Evolutionary conservation across 768 basidiomycete species (phyloP), one percentile per base, ranked within the genome.

Genomic region (Lactifluus piperatus): DNA sequence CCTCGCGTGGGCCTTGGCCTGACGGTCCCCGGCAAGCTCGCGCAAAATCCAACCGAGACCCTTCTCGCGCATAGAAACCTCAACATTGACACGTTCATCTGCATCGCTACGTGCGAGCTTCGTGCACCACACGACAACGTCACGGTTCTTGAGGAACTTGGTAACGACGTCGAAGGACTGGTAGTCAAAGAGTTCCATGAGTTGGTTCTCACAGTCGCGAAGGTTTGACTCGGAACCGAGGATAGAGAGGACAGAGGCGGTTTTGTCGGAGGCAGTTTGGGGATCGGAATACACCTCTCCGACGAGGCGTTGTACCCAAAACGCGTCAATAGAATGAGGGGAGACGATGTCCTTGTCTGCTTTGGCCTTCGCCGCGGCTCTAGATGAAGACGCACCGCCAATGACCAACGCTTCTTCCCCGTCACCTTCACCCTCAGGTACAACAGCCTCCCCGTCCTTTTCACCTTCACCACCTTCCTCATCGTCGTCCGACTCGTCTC

Each of bases 21-120:
- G 83, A 4, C 91, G 77, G 66, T 91, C 93, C 3, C 94, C 93
- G 4, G 84, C 79, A 4, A 98, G 77, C 61, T 93, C 92, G 56
- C 90, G 82, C 53, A 95, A 69, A 70, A 99, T 97, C 94, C 94
- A 98, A 0, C 92, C 94, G 10, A 94, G 81, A 14, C 91, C 93
- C 73, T 91, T 95, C 76, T 98, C 95, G 46, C 95, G 80, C 97
- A 99, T 99, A 0, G 92, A 92, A 4, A 98, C 95, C 72, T 98
- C 95, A 39, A 97, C 82, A 68, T 97, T 91, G 44, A 94, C 83
- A 47, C 88, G 82, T 70, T 92, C 91, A 46, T 97, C 88, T 0
- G 89, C 89, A 65, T 87, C 84, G 54, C 86, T 88, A 26, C 95
- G 83, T 72, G 92, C 89, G 51, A 97, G 81, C 73, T 94, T 94